These are phyloP conservation scores for Hymenoscyphus albidus DNA, from an alignment of 2,329 filamentous ascomycete genomes.

Conservation along the genomic window DNA sequence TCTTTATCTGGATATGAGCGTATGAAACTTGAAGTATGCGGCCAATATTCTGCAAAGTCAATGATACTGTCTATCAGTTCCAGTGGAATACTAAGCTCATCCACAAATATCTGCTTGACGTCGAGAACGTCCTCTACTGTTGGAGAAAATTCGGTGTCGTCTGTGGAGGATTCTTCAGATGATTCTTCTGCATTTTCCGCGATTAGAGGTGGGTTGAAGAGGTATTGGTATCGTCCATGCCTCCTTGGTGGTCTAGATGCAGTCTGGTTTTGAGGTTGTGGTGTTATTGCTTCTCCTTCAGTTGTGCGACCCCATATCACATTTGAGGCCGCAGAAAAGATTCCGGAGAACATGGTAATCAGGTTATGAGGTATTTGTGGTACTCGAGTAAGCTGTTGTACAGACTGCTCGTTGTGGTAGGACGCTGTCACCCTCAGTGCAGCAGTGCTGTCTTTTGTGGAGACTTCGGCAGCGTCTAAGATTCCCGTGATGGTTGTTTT, in stretches of 20 bases:
- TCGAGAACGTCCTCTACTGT: constrained; percentile 47
- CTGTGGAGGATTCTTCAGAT: not conserved
- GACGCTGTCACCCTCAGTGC: not conserved
- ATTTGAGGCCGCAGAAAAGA: not conserved
- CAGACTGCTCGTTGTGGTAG: not conserved
- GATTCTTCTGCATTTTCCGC: not conserved
- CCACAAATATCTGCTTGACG: constrained; percentile 47
- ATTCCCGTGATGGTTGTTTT: too few species aligned
- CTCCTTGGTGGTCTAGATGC: not conserved
- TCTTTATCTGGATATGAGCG: constrained; percentile 5
- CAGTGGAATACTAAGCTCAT: constrained; percentile 44
- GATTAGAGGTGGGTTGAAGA: constrained; percentile 7
- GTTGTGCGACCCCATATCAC: not conserved
- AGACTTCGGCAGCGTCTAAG: too few species aligned
- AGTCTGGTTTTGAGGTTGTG: not conserved
- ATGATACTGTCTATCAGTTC: constrained; percentile 55
- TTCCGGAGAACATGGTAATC: not conserved
- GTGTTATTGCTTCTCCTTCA: not conserved
- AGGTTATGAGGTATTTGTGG: not conserved
- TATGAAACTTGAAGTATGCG: constrained; percentile 39
- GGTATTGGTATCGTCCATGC: constrained; percentile 3
- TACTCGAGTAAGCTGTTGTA: not conserved
- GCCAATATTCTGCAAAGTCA: constrained; percentile 62
- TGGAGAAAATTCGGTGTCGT: constrained; percentile 33
- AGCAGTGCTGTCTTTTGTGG: too few species aligned